phyloP scores from a whole-genome alignment of 495 filamentous ascomycete species.

The Thermothielavioides terrestris region DNA sequence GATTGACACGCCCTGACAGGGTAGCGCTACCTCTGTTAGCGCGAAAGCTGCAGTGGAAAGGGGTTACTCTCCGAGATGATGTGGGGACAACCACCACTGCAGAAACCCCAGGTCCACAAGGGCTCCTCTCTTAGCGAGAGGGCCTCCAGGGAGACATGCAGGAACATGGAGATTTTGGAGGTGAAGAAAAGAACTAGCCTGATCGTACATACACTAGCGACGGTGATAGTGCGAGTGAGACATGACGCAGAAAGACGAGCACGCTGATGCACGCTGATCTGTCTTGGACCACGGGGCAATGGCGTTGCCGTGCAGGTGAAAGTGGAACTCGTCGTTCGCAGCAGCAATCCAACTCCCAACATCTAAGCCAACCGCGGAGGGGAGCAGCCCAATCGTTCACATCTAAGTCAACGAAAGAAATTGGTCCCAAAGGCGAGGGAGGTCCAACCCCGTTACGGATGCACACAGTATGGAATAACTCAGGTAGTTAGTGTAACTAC shows the following conservation, averaged over 20 bases:
- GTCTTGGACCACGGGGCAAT: neutral
- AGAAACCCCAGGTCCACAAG: neutral
- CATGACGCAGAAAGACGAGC: neutral
- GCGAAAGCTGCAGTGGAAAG: slow-evolving; percentile 12
- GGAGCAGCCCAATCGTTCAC: no score
- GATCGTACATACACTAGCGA: neutral
- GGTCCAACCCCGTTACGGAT: no score
- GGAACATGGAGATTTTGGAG: no score
- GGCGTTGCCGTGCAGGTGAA: neutral
- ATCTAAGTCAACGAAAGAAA: slow-evolving; percentile 6
- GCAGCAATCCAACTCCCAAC: neutral
- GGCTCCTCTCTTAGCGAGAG: neutral
- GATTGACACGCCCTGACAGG: neutral
- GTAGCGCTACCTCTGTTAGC: neutral
- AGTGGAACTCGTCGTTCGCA: neutral
- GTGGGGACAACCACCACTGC: neutral
- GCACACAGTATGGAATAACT: no score
- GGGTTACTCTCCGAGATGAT: neutral
- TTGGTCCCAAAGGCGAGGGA: slow-evolving; percentile 9
- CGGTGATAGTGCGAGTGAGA: slow-evolving; percentile 1
- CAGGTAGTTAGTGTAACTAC: no score
- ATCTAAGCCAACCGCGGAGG: no score
- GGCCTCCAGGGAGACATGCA: no score
- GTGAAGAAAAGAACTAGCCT: neutral
- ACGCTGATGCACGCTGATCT: neutral